Base-by-base conservation (phyloP, 1,284 basidiomycete genomes). In the Melampsora americana region DNA sequence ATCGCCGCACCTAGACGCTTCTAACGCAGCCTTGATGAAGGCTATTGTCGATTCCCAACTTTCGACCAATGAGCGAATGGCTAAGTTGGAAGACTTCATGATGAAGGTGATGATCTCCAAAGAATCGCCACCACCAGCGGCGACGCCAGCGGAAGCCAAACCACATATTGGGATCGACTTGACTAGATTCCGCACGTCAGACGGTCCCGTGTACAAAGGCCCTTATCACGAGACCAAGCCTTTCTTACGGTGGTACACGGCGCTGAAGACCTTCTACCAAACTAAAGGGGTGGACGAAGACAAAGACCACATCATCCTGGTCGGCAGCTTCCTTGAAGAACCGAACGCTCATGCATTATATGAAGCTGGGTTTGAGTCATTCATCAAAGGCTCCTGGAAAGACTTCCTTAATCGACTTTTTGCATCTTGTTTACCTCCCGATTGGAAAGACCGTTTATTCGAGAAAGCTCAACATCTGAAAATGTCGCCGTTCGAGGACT, bases 251-350 rank as follows among this genome's bases (percentile, higher is more conserved):
- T 69, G 67, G 67, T 28, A 56, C 3, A 48, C n/a, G 28, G 50
- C 12, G 11, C 1, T 67, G 2, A 9, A 50, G 26, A 28, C 53
- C 66, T 59, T 39, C 26, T 69, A 56, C 20, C 2, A 9, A 1
- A 69, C 67, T 6, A 69, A 59, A 39, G 46, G 5, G n/a, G 66
- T 68, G 5, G 20, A 18, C 66, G 48, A 56, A 7, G 28, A 30
- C 14, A n/a, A 26, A 7, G 67, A 69, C 12, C 12, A 16, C n/a
- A 50, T 67, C 23, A n/a, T 44, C 6, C 48, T 67, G 7, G 46
- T 53, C 0, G 66, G 66, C 5, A 28, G 46, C 3, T 30, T 67
- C n/a, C 48, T 67, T 16, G 16, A 4, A 6, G 66, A 67, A 20
- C 48, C 66, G 1, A 67, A 67, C 14, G 12, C 28, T 5, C 46